phyloP scores from a whole-genome alignment of 2,329 filamentous ascomycete genomes.

The Colletotrichum salicis region DNA sequence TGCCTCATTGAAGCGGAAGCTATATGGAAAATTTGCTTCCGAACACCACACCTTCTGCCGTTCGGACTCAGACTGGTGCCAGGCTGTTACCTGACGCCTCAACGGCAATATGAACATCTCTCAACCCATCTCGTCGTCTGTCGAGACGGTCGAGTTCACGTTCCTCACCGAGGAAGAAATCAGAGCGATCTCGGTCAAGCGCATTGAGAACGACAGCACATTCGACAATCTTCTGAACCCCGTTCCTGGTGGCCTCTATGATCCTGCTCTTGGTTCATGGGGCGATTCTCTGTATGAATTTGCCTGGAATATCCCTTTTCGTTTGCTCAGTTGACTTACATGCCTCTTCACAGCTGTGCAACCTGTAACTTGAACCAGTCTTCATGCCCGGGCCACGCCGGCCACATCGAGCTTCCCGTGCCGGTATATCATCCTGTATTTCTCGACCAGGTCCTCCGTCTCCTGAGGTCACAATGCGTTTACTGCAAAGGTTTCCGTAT shows the following conservation, averaged over 20 bases:
- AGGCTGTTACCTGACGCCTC: constrained; percentile 25
- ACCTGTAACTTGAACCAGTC: constrained; percentile 88
- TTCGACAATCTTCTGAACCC: constrained; percentile 93
- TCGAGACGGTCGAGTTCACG: constrained; percentile 89
- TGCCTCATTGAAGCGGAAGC: constrained; percentile 5
- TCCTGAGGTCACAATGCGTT: constrained; percentile 87
- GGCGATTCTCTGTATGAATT: constrained; percentile 79
- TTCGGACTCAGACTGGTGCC: constrained; percentile 18
- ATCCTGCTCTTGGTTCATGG: constrained; percentile 90
- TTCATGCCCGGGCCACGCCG: constrained; percentile 90
- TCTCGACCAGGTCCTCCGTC: constrained; percentile 87
- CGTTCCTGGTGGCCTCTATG: constrained; percentile 90
- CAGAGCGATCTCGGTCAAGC: constrained; percentile 88
- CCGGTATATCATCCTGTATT: constrained; percentile 97
- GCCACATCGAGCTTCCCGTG: constrained; percentile 93
- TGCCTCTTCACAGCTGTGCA: constrained; percentile 72
- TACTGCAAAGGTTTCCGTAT: constrained; percentile 92
- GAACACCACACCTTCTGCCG: constrained; percentile 16
- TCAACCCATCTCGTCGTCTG: constrained; percentile 83
- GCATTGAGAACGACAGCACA: constrained; percentile 92
- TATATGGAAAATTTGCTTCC: constrained; percentile 30
- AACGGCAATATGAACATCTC: constrained; percentile 72
- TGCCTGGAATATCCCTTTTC: neutral
- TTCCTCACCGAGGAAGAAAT: constrained; percentile 87
- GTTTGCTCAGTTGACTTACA: constrained; percentile 31